These are phyloP conservation scores for Mycena capillaripes DNA, from an alignment of 768 basidiomycete species.

Conservation along the genomic window DNA sequence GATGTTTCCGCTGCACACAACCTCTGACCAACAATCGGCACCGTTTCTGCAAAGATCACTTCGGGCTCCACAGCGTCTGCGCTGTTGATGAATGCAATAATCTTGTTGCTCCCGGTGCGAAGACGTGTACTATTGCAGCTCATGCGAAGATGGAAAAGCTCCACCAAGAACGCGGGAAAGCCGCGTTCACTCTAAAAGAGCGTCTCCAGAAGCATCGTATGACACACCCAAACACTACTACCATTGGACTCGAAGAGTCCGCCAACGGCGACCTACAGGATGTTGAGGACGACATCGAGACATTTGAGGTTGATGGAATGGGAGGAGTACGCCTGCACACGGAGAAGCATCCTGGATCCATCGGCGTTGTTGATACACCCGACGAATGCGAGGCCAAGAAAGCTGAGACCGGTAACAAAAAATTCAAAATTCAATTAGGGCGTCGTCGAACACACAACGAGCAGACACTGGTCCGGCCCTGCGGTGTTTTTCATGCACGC, in stretches of 20 bases:
- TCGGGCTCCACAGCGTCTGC: conserved; percentile 1
- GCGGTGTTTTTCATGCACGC: conserved; percentile 35
- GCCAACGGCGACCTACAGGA: background rate
- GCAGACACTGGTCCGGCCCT: conserved; percentile 34
- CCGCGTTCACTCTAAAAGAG: conserved; percentile 2
- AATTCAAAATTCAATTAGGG: conserved; percentile 30
- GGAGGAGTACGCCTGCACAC: background rate
- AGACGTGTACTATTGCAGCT: background rate
- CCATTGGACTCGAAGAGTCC: background rate
- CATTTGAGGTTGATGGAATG: background rate
- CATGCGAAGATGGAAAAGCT: conserved; percentile 7
- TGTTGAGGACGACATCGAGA: conserved; percentile 8
- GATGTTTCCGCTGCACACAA: conserved; percentile 16
- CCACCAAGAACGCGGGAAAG: conserved; percentile 14
- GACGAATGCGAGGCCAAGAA: conserved; percentile 22
- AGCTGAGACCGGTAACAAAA: conserved; percentile 7
- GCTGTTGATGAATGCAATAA: background rate
- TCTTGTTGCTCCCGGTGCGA: background rate
- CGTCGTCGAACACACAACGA: conserved; percentile 39
- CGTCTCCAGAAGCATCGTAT: conserved; percentile 15
- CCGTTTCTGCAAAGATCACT: conserved; percentile 22
- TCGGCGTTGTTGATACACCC: background rate
- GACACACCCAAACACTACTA: background rate
- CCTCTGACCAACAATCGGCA: conserved; percentile 31
- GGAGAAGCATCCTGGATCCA: background rate